Evolutionary conservation across 495 filamentous ascomycete species (phyloP).

Genomic region (Annulohypoxylon nitens): DNA sequence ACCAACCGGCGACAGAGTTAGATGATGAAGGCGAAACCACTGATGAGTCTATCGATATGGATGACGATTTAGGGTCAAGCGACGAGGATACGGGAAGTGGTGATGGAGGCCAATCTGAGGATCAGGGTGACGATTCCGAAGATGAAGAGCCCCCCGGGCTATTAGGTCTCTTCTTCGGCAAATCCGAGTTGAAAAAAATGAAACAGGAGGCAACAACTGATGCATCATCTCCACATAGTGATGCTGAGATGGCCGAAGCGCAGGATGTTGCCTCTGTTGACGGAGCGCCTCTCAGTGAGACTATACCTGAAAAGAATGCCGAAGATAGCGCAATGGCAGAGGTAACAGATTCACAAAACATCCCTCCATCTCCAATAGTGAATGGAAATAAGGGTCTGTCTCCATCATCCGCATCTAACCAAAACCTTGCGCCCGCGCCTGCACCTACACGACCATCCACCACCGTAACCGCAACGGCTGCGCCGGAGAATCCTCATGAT

Average conservation of each 20-base stretch:
- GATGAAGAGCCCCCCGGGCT: constrained; percentile 68
- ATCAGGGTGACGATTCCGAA: constrained; percentile 66
- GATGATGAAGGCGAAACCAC: constrained; percentile 78
- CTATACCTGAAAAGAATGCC: neutral
- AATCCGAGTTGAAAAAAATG: constrained; percentile 61
- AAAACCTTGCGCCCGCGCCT: constrained; percentile 7
- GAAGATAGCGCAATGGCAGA: neutral
- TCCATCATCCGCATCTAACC: neutral
- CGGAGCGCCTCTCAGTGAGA: neutral
- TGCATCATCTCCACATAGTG: constrained; percentile 17
- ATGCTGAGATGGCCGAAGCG: constrained; percentile 35
- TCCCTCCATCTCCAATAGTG: neutral
- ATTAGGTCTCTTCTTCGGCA: constrained; percentile 73
- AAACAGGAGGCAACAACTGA: constrained; percentile 48
- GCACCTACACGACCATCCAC: neutral
- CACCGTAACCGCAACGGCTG: neutral
- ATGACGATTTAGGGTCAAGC: constrained; percentile 81
- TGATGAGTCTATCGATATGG: constrained; percentile 90
- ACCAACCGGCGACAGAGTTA: constrained; percentile 51
- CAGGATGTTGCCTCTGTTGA: constrained; percentile 8
- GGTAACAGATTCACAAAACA: constrained; percentile 5
- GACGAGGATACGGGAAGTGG: constrained; percentile 67
- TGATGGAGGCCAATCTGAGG: constrained; percentile 57
- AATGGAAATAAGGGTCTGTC: constrained; percentile 1
- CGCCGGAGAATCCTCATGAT: constrained; percentile 22